Base-by-base conservation (phyloP, 345 rosid genomes). In the Euphorbia lathyris region DNA sequence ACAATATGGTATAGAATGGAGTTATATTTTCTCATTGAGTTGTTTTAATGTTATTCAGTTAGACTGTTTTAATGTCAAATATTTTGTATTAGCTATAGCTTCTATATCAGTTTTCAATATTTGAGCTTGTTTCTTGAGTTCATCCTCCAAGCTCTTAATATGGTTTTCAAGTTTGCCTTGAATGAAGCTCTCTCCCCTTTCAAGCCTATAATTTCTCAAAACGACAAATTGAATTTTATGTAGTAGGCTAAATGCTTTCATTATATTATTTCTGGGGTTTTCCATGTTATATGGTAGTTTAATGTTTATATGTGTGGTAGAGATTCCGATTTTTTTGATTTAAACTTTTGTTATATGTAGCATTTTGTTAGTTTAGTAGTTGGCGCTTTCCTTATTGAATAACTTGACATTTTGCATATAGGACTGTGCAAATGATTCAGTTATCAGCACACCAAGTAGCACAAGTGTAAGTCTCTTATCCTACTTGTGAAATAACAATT, bases 401-500 rank as follows among this genome's bases (percentile, higher is more conserved):
- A n/a, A n/a, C n/a, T n/a, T n/a, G n/a, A n/a, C n/a, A n/a, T n/a
- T n/a, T n/a, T n/a, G n/a, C n/a, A n/a, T n/a, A n/a, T n/a, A n/a
- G n/a, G n/a, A n/a, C n/a, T n/a, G 45, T 69, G 57, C 52, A 65
- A 70, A 47, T 79, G 79, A 67, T 76, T 85, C 91, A 95, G 99
- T 85, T 95, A 95, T 83, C 99, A 92, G 79, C 99, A 95, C 76
- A 95, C 99, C n/a, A 95, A 95, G 82, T 92, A 92, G 75, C 99
- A 95, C 80, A 95, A 95, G 77, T 97, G 99, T 95, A 87, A 90
- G 99, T 75, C 53, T 70, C 53, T 66, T 73, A 36, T 74, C 73
- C 66, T 23, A 8, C 58, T 50, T n/a, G n/a, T n/a, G n/a, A n/a
- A n/a, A n/a, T n/a, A n/a, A n/a, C n/a, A n/a, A n/a, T n/a, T n/a